A percentile compares a stretch with the other conserved stretches of the same genome.
phyloP scores from a whole-genome alignment of 805 yeast species.

The Yarrowia hollandica region DNA sequence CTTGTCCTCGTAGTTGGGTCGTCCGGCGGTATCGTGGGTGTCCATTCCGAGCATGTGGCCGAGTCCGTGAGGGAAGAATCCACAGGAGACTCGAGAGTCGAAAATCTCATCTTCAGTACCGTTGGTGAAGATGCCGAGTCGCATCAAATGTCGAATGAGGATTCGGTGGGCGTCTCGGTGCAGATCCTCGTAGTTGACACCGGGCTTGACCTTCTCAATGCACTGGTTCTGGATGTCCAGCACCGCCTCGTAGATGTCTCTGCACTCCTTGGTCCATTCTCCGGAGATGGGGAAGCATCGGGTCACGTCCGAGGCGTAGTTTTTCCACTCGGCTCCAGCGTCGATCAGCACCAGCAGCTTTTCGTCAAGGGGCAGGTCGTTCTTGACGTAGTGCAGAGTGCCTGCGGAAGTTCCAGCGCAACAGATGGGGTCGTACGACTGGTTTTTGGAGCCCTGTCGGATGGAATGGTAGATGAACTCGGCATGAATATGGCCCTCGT shows the following conservation, averaged over 20 bases:
- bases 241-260: conserved; percentile 77
- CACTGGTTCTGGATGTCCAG: conserved; percentile 77
- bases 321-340: conserved; percentile 97
- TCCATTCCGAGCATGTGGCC: conserved; percentile 95
- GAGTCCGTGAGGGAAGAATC: conserved; percentile 92
- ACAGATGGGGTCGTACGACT: conserved; percentile 93
- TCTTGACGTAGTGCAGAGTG: conserved; percentile 84
- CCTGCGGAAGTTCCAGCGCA: conserved; percentile 92
- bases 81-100: conserved; percentile 66
- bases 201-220: conserved; percentile 74
- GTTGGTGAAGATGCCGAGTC: conserved; percentile 70
- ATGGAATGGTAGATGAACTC: conserved; percentile 91
- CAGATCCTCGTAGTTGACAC: conserved; percentile 79
- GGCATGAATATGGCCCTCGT: conserved; percentile 92
- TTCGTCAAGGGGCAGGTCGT: conserved; percentile 61
- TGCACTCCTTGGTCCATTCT: conserved; percentile 83
- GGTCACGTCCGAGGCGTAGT: conserved; percentile 92
- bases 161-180: conserved; percentile 80
- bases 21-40: conserved; percentile 94
- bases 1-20: conserved; percentile 79
- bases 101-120: conserved; percentile 64
- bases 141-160: conserved; percentile 66
- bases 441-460: conserved; percentile 88
- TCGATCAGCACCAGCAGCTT: conserved; percentile 77
- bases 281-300: conserved; percentile 93